Evolutionary conservation across 208 protist species (phyloP), one percentile per base, ranked within the genome.

Genomic region (Trypanosoma melophagium): DNA sequence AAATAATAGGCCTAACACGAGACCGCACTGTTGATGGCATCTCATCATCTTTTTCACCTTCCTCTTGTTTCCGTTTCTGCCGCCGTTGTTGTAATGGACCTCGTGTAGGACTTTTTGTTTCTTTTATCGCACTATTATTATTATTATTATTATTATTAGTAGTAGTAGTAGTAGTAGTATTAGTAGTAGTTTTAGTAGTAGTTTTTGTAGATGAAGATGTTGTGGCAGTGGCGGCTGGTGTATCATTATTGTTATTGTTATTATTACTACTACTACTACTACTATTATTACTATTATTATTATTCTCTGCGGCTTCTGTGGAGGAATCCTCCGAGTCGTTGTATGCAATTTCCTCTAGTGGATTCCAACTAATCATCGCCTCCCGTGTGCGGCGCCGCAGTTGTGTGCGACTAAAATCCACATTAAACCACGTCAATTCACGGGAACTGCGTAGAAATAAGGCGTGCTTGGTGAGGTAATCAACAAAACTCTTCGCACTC

Each of bases 1-100:
- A n/a, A n/a, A 89, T 71, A 56, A 93, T 93, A 0, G 68, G 57
- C 16, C 44, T 52, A 60, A 25, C 59, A 24, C 57, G 71, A 25
- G 28, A 40, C 44, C 49, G 0, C 19, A 19, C 28, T 59, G 24
- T 14, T 17, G 19, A 13, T 7, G 14, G 2, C 40, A 35, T 17
- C 17, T 51, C 21, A 16, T 61, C 4, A 28, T 61, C 7, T 49
- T 28, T 65, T 53, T 17, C n/a, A 10, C 25, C 42, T 3, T 17
- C 21, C 19, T 41, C 8, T 22, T 45, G 17, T 35, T 12, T 19
- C 17, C 24, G 21, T 53, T 44, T 31, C 24, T 56, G 25, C 12
- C 22, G 38, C 21, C 24, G 8, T 62, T 19, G 58, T 2, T 31
- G 28, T 17, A n/a, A n/a, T n/a, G n/a, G n/a, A n/a, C n/a, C n/a